Evolutionary conservation across 192 early-diverging fungal species (phyloP).

Genomic region (Mortierella alpina): DNA sequence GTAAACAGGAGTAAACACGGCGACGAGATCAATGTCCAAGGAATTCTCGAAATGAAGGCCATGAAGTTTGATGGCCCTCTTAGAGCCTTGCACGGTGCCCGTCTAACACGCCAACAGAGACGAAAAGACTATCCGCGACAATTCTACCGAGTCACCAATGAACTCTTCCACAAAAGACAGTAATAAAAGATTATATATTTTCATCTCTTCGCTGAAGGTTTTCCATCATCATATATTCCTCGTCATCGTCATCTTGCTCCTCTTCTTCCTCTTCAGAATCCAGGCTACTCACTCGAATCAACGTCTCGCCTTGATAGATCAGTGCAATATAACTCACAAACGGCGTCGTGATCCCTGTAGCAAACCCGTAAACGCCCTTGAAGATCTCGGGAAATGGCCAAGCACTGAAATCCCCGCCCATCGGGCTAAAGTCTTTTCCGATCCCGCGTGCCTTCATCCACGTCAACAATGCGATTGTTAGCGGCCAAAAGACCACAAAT

Average conservation of each 20-base stretch:
- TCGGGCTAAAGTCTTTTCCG: conserved; percentile 12
- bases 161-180: too few relatives aligned
- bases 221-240: conserved; percentile 9
- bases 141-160: too few relatives aligned
- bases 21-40: too few relatives aligned
- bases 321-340: conserved; percentile 28
- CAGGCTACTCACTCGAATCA: conserved; percentile 11
- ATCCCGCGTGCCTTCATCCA: conserved; percentile 3
- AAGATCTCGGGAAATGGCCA: conserved; percentile 31
- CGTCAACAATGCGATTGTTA: conserved; percentile 22
- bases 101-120: too few relatives aligned
- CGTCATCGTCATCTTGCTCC: background rate
- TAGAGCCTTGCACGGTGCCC: too few relatives aligned
- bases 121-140: too few relatives aligned
- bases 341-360: conserved; percentile 19
- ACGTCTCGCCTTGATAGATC: conserved; percentile 26
- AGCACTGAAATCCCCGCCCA: conserved; percentile 18
- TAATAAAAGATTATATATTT: too few relatives aligned
- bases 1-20: too few relatives aligned
- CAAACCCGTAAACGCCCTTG: conserved; percentile 26
- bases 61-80: too few relatives aligned
- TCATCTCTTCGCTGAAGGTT: conserved; percentile 4
- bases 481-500: conserved; percentile 26
- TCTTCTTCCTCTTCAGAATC: conserved; percentile 9
- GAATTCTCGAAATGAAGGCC: too few relatives aligned